A percentile compares a stretch with the other conserved stretches of the same genome.
phyloP scores from a whole-genome alignment of 805 yeast species.

The Starmera caribaea region DNA sequence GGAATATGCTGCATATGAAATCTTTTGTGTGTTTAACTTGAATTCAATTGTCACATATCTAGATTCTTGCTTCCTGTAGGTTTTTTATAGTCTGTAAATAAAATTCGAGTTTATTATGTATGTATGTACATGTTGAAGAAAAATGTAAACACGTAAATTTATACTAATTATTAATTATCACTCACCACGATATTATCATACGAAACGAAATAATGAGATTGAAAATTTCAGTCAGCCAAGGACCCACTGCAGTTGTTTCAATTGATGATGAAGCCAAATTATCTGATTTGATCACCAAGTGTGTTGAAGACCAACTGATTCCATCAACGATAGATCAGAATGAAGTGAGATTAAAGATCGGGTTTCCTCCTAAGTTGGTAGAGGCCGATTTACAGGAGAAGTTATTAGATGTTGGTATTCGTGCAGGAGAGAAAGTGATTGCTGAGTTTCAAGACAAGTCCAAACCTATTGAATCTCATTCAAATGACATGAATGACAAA shows the following conservation, averaged over 20 bases:
- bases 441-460: conserved; percentile 16
- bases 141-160: too few relatives aligned
- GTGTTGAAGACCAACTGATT: conserved; percentile 2
- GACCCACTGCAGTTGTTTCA: conserved; percentile 22
- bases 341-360: conserved; percentile 30
- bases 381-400: conserved; percentile 17
- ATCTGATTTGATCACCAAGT: conserved; percentile 19
- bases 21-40: too few relatives aligned
- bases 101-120: too few relatives aligned
- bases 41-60: too few relatives aligned
- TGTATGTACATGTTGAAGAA: too few relatives aligned
- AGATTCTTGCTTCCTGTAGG: too few relatives aligned
- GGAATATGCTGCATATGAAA: too few relatives aligned
- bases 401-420: conserved; percentile 35
- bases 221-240: conserved; percentile 20
- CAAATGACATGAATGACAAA: not conserved
- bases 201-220: conserved; percentile 26
- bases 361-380: conserved; percentile 52
- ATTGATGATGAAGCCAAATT: conserved; percentile 29
- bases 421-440: conserved; percentile 50
- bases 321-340: conserved; percentile 1
- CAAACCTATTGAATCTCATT: conserved; percentile 1
- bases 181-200: too few relatives aligned
- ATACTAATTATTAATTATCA: too few relatives aligned
- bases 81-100: too few relatives aligned